Base-by-base conservation (phyloP, 2,329 filamentous ascomycete species). In the Sporothrix euskadiensis region DNA sequence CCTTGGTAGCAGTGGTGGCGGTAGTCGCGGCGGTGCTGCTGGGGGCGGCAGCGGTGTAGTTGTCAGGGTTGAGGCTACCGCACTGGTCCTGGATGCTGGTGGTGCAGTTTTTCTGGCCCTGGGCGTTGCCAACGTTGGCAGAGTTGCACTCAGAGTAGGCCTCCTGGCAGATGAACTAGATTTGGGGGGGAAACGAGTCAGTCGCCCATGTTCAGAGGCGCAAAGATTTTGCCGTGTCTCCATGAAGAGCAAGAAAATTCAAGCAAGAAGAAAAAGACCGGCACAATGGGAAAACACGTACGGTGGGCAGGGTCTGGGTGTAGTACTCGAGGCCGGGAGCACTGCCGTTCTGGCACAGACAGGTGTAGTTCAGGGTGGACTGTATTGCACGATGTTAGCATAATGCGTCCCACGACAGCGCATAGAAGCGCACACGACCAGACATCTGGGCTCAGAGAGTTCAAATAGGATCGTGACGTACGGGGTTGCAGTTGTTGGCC, bases 311-410 rank as follows among this genome's bases (percentile, higher is more conserved):
- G 2, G 86, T 87, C 81, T 88, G 83, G 68, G 75, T 77, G 81
- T 87, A 89, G 79, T 85, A 83, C 79, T 87, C 81, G 63, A 89
- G 83, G 73, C 84, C 85, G 16, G 87, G 86, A 7, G 82, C 81
- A 65, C 83, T 83, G 77, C 79, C 81, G 80, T 88, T 87, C 47
- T 78, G 71, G 82, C 87, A 89, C 19, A 80, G 82, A 80, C 87
- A 89, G 19, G 78, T 76, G 80, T 83, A 89, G 71, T 80, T 76
- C 59, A 89, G 82, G 59, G 82, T 82, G 56, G 72, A 71, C 84
- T 87, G 75, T 59, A 69, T 77, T 71, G 57, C 54, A 56, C 10
- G 4, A 19, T 63, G 22, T 47, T 39, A 56, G 63, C n/a, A 65
- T 35, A 19, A 12, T 41, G 2, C 1, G 8, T 56, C 14, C 9